These are phyloP conservation scores for Zygoascus ofunaensis DNA, from an alignment of 805 yeast species.

Conservation along the genomic window DNA sequence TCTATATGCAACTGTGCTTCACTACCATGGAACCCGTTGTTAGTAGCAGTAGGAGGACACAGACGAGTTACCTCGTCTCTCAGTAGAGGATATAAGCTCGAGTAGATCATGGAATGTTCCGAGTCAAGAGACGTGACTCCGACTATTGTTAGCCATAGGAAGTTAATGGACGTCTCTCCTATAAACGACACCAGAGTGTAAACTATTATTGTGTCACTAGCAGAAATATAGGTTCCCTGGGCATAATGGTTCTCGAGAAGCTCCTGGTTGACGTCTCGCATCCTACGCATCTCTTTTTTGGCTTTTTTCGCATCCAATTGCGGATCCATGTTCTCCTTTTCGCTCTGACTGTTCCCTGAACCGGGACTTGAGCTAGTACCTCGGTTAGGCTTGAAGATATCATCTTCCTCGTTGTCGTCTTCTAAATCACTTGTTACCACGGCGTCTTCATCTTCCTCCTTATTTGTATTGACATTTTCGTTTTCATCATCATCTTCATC, in stretches of 20 bases:
- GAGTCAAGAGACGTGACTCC: conserved; percentile 79
- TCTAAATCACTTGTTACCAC: conserved; percentile 12
- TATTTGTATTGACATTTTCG: conserved; percentile 17
- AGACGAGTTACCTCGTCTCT: conserved; percentile 72
- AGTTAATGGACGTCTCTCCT: conserved; percentile 65
- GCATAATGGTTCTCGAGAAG: conserved; percentile 66
- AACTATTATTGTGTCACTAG: conserved; percentile 68
- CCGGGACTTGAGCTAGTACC: no score
- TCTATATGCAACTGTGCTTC: conserved; percentile 48
- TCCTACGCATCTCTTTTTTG: conserved; percentile 12
- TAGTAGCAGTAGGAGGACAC: conserved; percentile 32
- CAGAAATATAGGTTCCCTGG: conserved; percentile 69
- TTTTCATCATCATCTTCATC: conserved; percentile 27
- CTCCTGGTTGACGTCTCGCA: conserved; percentile 30
- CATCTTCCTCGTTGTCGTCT: conserved; percentile 2
- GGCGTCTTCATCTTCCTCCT: conserved; percentile 18
- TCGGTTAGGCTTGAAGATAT: conserved; percentile 11
- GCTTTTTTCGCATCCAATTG: conserved; percentile 8
- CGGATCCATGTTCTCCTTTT: conserved; percentile 9
- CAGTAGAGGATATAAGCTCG: conserved; percentile 59
- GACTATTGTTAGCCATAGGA: conserved; percentile 78
- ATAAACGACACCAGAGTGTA: conserved; percentile 72
- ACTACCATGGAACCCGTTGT: conserved; percentile 13
- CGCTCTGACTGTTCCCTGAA: conserved; percentile 14
- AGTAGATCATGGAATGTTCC: conserved; percentile 62